Percentiles rank a stretch among this genome's conserved stretches.
Conservation (phyloP, 78 protist species). For the Polysphondylium violaceum region DNA sequence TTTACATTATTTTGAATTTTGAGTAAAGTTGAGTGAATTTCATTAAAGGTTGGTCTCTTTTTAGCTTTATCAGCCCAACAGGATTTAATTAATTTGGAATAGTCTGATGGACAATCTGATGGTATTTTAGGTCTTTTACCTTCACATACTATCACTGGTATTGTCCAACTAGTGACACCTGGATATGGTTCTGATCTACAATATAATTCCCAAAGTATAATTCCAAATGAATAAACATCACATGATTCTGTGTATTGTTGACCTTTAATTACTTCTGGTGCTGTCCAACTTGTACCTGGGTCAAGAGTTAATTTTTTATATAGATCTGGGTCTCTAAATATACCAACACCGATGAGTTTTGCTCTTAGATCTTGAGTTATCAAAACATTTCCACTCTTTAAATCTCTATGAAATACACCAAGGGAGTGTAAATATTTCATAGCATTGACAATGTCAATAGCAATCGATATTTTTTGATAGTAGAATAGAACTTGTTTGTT, state of each 20-base stretch:
- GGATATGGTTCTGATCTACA: conserved; percentile 62
- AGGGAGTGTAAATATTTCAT: conserved; percentile 77
- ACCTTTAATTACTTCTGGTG: conserved; percentile 73
- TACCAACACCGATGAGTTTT: conserved; percentile 80
- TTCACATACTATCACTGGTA: conserved; percentile 61
- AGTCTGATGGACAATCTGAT: conserved; percentile 51
- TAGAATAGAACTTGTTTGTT: conserved; percentile 11
- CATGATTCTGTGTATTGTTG: conserved; percentile 66
- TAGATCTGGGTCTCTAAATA: conserved; percentile 17
- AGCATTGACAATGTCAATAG: conserved; percentile 67
- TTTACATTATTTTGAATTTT: too few relatives aligned
- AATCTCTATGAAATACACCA: conserved; percentile 74
- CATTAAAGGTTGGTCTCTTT: conserved; percentile 76
- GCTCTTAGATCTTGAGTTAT: conserved; percentile 51
- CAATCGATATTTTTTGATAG: conserved; percentile 39
- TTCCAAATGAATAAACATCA: conserved; percentile 80
- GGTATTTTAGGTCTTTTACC: conserved; percentile 77
- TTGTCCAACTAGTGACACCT: conserved; percentile 51
- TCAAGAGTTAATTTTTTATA: conserved; percentile 52
- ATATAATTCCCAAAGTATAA: conserved; percentile 49
- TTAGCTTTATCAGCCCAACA: conserved; percentile 79
- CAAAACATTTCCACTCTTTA: conserved; percentile 72
- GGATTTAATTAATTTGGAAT: conserved; percentile 34
- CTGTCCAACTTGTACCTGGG: conserved; percentile 65
- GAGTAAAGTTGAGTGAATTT: neutral